Evolutionary conservation across 495 filamentous ascomycete species (phyloP).

Genomic region (Thermothielavioides terrestris): DNA sequence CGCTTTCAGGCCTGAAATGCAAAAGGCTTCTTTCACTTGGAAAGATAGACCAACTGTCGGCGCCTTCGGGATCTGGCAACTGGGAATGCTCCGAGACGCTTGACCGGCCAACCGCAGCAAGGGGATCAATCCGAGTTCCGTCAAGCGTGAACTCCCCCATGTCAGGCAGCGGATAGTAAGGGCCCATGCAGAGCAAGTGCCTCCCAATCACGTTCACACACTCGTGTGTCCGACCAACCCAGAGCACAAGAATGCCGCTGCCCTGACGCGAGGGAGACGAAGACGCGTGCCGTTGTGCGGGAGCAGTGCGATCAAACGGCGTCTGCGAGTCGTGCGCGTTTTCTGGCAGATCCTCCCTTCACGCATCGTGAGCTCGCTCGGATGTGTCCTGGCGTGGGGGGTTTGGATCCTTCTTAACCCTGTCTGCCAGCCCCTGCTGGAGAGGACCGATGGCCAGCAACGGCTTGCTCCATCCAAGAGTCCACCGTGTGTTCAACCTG

Average conservation of each 20-base stretch:
- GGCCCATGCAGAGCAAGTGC: not conserved
- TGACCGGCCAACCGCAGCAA: no score
- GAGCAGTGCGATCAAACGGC: not conserved
- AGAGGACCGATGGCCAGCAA: not conserved
- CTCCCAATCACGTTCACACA: not conserved
- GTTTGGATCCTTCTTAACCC: not conserved
- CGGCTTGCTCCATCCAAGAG: no score
- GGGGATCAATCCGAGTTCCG: not conserved
- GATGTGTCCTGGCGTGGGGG: not conserved
- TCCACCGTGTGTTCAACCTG: no score
- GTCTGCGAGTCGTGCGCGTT: not conserved
- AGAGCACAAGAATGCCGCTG: not conserved
- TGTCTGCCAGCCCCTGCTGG: not conserved
- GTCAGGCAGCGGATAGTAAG: no score
- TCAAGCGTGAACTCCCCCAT: no score
- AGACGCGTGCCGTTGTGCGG: constrained; percentile 1
- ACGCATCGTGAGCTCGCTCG: constrained; percentile 1
- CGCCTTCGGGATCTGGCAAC: no score
- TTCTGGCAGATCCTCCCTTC: constrained; percentile 6
- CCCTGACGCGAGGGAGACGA: constrained; percentile 1
- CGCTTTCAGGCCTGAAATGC: no score
- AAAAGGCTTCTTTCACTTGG: no score
- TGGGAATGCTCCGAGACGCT: no score
- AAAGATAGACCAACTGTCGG: no score
- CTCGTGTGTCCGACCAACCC: not conserved